phyloP scores from a whole-genome alignment of 2,329 filamentous ascomycete genomes.

The Aspergillus nomiae region DNA sequence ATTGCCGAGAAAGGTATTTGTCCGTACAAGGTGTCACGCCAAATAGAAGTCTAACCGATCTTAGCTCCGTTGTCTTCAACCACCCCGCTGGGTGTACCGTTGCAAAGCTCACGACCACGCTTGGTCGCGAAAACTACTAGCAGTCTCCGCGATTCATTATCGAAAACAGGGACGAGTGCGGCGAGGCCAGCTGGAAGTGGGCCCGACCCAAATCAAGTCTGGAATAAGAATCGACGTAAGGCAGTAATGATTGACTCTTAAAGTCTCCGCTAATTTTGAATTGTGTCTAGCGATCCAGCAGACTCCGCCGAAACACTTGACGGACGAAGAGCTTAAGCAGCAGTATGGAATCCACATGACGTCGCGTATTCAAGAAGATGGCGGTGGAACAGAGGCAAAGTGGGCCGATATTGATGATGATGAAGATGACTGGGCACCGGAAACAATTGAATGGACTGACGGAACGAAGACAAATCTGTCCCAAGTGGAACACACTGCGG shows the following conservation, averaged over 20 bases:
- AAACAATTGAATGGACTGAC: slow-evolving; percentile 70
- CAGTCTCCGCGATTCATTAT: slow-evolving; percentile 52
- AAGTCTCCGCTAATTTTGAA: slow-evolving; percentile 20
- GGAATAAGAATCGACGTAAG: slow-evolving; percentile 68
- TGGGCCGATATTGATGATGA: slow-evolving; percentile 72
- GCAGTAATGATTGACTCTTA: slow-evolving; percentile 4
- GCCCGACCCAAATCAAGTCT: slow-evolving; percentile 69
- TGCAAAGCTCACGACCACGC: slow-evolving; percentile 57
- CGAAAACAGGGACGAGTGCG: slow-evolving; percentile 50
- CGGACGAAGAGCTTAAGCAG: slow-evolving; percentile 68
- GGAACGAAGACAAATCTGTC: slow-evolving; percentile 66
- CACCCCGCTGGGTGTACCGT: slow-evolving; percentile 40
- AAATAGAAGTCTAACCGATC: slow-evolving; percentile 11
- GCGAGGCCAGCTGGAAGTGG: slow-evolving; percentile 51
- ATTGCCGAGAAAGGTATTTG: slow-evolving; percentile 57
- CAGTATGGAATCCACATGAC: slow-evolving; percentile 70
- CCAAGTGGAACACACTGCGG: slow-evolving; percentile 38
- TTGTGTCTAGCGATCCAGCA: slow-evolving; percentile 50
- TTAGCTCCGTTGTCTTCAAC: slow-evolving; percentile 40
- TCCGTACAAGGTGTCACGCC: neutral
- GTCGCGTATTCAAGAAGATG: slow-evolving; percentile 64
- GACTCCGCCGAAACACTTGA: slow-evolving; percentile 64
- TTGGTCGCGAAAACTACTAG: slow-evolving; percentile 65
- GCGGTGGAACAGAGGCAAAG: slow-evolving; percentile 63
- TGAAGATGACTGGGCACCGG: slow-evolving; percentile 69